Evolutionary conservation across 2,329 filamentous ascomycete genomes (phyloP).

Genomic region (Penicillium expansum): DNA sequence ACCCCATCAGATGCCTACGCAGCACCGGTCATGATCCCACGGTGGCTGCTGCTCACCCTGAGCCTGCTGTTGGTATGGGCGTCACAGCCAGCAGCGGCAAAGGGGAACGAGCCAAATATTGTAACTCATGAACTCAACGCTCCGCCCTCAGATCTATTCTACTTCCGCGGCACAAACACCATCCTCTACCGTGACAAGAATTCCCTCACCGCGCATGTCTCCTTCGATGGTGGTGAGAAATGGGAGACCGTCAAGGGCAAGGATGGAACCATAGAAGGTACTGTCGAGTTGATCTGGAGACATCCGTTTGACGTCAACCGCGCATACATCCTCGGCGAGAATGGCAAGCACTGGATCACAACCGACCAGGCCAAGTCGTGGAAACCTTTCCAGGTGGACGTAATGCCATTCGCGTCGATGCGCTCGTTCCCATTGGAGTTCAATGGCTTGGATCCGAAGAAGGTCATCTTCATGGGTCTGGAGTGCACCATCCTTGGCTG

Average conservation of each 20-base stretch:
- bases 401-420: constrained; percentile 54
- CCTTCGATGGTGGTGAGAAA: constrained; percentile 72
- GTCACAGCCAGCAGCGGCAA: constrained; percentile 50
- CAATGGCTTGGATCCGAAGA: constrained; percentile 77
- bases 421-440: constrained; percentile 61
- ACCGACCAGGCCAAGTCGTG: constrained; percentile 79
- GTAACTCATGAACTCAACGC: constrained; percentile 64
- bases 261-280: constrained; percentile 51
- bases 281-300: constrained; percentile 62
- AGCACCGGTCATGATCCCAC: constrained; percentile 38
- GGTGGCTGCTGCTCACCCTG: constrained; percentile 48
- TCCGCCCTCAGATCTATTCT: constrained; percentile 69
- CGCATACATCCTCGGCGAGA: constrained; percentile 74
- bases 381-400: constrained; percentile 67
- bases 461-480: constrained; percentile 80
- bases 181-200: constrained; percentile 70
- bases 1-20: constrained; percentile 31
- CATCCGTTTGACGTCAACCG: constrained; percentile 76
- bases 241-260: constrained; percentile 68
- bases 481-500: constrained; percentile 65
- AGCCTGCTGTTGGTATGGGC: constrained; percentile 54
- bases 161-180: constrained; percentile 86
- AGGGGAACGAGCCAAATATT: constrained; percentile 62
- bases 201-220: constrained; percentile 68
- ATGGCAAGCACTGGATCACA: constrained; percentile 75